Base-by-base conservation (phyloP, 78 protist genomes). In the Cavenderia fasciculata region DNA sequence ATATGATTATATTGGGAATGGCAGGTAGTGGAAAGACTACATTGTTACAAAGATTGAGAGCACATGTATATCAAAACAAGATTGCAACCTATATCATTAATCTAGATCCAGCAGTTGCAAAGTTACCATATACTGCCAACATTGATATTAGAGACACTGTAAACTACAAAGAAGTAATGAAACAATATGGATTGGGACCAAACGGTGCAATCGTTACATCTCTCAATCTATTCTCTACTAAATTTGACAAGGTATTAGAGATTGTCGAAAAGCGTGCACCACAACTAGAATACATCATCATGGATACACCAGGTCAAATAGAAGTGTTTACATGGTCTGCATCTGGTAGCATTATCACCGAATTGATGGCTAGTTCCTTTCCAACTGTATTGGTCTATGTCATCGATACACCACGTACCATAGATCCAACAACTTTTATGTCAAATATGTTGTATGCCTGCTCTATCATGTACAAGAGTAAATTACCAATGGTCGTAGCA, bases 291-390 rank as follows among this genome's bases (percentile, higher is more conserved):
- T 92, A 92, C 62, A 79, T 97, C 11, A 49, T 97, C 49, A 21
- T 98, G 63, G 99, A 97, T 88, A 98, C 99, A 14, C 99, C 99
- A 2, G 99, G 99, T 14, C 99, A 98, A 91, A 98, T 99, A 33
- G 99, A 98, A 43, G 94, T 98, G 7, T 98, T 99, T 85, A 98
- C 99, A 12, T 98, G 99, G 99, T 93, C 97, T 6, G 99, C 99
- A 23, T 78, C 96, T 0, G 99, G 99, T 12, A 27, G 87, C 1
- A 87, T 99, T 59, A 94, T 99, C 74, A 95, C 98, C 2, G 99
- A 97, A 40, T 0, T 96, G 29, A 90, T 98, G 59, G 98, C 99
- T 0, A 31, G 96, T 14, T 10, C 95, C 11, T 78, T 94, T 31
- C 99, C 99, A 4, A 96, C 99, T 11, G 93, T 93, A 11, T 34